Evolutionary conservation across 495 filamentous ascomycete genomes (phyloP).

Genomic region (Tuber melanosporum): DNA sequence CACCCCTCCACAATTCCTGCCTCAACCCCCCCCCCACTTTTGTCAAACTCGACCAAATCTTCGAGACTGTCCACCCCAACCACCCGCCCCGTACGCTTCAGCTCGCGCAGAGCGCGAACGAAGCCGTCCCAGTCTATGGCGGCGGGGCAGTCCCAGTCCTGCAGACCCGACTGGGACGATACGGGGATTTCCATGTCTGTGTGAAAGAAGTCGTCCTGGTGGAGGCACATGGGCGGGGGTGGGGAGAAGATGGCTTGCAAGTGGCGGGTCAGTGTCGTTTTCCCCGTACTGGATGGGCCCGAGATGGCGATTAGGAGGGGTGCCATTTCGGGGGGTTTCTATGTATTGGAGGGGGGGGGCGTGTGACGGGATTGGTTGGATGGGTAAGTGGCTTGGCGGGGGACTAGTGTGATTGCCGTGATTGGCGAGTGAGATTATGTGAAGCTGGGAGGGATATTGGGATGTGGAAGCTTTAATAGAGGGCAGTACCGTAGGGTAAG

Average conservation of each 20-base stretch:
- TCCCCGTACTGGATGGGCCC: constrained; percentile 70
- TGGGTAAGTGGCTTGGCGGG: background rate
- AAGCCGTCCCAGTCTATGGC: constrained; percentile 65
- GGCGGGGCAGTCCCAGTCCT: constrained; percentile 81
- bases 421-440: background rate
- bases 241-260: constrained; percentile 63
- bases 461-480: too few species aligned
- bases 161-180: constrained; percentile 49
- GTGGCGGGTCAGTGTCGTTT: constrained; percentile 70
- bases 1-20: constrained; percentile 39
- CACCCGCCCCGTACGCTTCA: constrained; percentile 58
- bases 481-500: too few species aligned
- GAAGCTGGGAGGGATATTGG: background rate
- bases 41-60: constrained; percentile 63
- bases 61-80: constrained; percentile 66
- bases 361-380: too few species aligned
- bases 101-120: constrained; percentile 54
- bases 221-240: constrained; percentile 48
- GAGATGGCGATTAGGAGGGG: constrained; percentile 64
- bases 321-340: background rate
- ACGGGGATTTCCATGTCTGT: constrained; percentile 63
- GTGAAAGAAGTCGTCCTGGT: constrained; percentile 89
- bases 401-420: background rate
- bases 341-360: too few species aligned
- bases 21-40: constrained; percentile 41